Conservation (phyloP, 2,329 filamentous ascomycete species). For the Hansfordia pulvinata region DNA sequence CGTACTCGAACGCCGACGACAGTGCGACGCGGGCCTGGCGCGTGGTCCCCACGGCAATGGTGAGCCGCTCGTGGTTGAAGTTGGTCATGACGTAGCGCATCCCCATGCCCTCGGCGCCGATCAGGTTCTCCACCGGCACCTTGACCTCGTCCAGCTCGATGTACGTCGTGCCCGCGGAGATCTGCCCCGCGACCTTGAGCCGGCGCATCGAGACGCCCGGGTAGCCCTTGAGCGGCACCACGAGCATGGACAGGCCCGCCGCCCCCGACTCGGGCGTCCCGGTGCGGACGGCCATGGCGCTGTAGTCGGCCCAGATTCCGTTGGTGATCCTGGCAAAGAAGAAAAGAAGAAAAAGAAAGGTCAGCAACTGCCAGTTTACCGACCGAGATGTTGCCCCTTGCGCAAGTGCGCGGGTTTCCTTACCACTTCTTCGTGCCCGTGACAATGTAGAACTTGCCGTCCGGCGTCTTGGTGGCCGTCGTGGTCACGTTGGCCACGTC, state of each 20-base stretch:
- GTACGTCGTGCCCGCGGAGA: slow-evolving; percentile 56
- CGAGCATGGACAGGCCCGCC: slow-evolving; percentile 48
- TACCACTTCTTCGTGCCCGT: slow-evolving; percentile 69
- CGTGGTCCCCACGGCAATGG: slow-evolving; percentile 50
- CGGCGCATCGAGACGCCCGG: slow-evolving; percentile 55
- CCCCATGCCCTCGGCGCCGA: slow-evolving; percentile 55
- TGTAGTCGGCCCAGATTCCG: slow-evolving; percentile 55
- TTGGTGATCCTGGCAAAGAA: slow-evolving; percentile 57
- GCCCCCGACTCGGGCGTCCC: slow-evolving; percentile 44
- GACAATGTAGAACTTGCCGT: slow-evolving; percentile 55
- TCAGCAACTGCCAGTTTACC: neutral
- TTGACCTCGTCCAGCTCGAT: slow-evolving; percentile 66
- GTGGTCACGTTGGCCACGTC: slow-evolving; percentile 64
- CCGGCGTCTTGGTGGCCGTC: slow-evolving; percentile 44
- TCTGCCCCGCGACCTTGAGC: slow-evolving; percentile 52
- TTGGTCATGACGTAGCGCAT: slow-evolving; percentile 69
- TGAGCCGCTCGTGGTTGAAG: slow-evolving; percentile 66
- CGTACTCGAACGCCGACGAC: slow-evolving; percentile 21
- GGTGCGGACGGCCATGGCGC: slow-evolving; percentile 60
- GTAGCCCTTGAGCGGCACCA: slow-evolving; percentile 56
- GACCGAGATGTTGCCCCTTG: neutral
- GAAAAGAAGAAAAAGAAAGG: no score
- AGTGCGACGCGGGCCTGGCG: slow-evolving; percentile 37
- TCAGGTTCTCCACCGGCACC: slow-evolving; percentile 56
- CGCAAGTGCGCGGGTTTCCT: no score